Conservation (phyloP, 495 filamentous ascomycete species). For the Xylaria palmicola region DNA sequence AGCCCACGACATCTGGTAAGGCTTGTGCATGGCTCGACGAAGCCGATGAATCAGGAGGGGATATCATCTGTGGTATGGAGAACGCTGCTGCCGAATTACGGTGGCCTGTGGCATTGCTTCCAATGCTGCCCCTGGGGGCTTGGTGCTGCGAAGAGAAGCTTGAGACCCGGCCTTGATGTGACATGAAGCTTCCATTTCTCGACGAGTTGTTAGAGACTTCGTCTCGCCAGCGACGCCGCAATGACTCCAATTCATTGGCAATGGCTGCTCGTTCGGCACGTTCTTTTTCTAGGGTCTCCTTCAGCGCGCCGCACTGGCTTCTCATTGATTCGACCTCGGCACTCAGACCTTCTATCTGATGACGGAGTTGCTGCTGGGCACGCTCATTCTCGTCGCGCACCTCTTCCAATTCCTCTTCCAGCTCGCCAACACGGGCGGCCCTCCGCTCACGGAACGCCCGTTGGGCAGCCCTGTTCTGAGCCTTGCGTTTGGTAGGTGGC, state of each 20-base stretch:
- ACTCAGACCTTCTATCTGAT: constrained; percentile 46
- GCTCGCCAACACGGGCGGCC: constrained; percentile 78
- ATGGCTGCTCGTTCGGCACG: constrained; percentile 28
- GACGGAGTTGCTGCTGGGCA: constrained; percentile 44
- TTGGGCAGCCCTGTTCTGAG: constrained; percentile 91
- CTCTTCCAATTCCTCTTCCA: constrained; percentile 79
- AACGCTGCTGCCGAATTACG: constrained; percentile 35
- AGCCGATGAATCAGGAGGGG: constrained; percentile 40
- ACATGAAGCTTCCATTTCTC: constrained; percentile 26
- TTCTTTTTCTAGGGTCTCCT: constrained; percentile 44
- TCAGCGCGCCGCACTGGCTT: constrained; percentile 40
- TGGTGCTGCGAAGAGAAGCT: constrained; percentile 21
- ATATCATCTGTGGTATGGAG: constrained; percentile 50
- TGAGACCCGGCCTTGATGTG: constrained; percentile 18
- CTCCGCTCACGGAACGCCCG: constrained; percentile 85
- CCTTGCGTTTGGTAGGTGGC: constrained; percentile 87
- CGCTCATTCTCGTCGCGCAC: constrained; percentile 50
- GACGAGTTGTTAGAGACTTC: constrained; percentile 21
- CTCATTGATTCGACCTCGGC: constrained; percentile 45
- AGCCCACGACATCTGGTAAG: constrained; percentile 38
- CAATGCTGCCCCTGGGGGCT: constrained; percentile 23
- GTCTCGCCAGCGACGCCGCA: constrained; percentile 22
- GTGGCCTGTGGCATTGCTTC: constrained; percentile 31
- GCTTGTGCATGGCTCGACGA: constrained; percentile 17
- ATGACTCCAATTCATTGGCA: constrained; percentile 25